A percentile compares a stretch with the other conserved stretches of the same genome.
Conservation (phyloP, 257 asterid genomes). For the Vinca minor region DNA sequence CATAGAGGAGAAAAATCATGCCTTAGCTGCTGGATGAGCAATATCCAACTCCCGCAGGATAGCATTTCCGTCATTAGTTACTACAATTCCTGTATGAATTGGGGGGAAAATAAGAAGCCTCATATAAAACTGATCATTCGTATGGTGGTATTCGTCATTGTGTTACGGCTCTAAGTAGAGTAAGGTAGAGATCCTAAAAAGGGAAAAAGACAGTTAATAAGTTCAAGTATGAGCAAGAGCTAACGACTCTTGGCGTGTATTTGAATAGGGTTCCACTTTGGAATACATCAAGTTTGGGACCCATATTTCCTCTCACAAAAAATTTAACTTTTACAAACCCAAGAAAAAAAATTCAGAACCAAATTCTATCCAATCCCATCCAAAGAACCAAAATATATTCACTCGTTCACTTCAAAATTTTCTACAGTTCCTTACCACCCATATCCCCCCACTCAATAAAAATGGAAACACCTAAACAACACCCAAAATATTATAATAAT, state of each 20-base stretch:
- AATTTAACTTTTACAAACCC: too few species aligned
- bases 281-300: too few species aligned
- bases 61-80: conserved; percentile 95
- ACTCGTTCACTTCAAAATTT: not conserved
- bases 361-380: too few species aligned
- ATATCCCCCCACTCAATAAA: not conserved
- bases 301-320: too few species aligned
- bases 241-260: too few species aligned
- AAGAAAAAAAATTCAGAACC: too few species aligned
- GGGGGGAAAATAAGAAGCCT: not conserved
- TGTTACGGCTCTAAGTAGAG: not conserved
- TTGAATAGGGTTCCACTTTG: too few species aligned
- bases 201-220: not conserved
- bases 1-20: conserved; percentile 12
- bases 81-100: conserved; percentile 63
- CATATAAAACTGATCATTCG: not conserved
- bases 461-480: too few species aligned
- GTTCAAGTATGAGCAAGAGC: not conserved
- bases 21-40: conserved; percentile 99
- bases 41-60: conserved; percentile 90
- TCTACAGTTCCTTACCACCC: not conserved
- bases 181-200: not conserved
- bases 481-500: not conserved
- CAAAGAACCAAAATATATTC: too few species aligned
- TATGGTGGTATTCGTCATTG: not conserved